phyloP scores from a whole-genome alignment of 2,329 filamentous ascomycete genomes.

The Ascochyta clinopodiicola region DNA sequence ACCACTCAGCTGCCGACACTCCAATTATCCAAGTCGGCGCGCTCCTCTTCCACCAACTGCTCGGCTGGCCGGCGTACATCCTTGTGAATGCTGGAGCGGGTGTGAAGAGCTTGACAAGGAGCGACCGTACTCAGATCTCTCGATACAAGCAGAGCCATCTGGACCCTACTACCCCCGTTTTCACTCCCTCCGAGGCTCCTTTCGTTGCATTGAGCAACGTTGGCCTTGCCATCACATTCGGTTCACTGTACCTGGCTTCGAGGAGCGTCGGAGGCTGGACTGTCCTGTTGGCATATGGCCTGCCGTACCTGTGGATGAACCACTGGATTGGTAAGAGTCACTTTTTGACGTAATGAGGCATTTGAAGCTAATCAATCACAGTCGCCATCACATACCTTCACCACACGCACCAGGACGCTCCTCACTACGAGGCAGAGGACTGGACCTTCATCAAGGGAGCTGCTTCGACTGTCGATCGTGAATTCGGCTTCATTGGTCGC shows the following conservation, averaged over 20 bases:
- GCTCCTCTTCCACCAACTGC: constrained; percentile 67
- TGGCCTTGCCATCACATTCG: constrained; percentile 29
- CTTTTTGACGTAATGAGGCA: neutral
- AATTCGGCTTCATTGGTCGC: constrained; percentile 69
- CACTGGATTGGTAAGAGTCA: constrained; percentile 63
- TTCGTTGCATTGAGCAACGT: constrained; percentile 28
- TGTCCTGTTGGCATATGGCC: constrained; percentile 64
- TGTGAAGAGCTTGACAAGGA: constrained; percentile 24
- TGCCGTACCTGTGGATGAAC: constrained; percentile 74
- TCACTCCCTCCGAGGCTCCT: constrained; percentile 25
- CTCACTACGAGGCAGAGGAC: constrained; percentile 64
- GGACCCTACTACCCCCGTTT: constrained; percentile 25
- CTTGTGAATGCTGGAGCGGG: constrained; percentile 58
- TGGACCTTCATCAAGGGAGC: constrained; percentile 71
- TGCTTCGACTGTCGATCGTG: constrained; percentile 68
- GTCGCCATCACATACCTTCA: constrained; percentile 79
- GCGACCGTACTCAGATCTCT: constrained; percentile 12
- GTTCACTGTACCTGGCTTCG: constrained; percentile 60
- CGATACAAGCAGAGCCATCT: constrained; percentile 31
- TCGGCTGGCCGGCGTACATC: constrained; percentile 70
- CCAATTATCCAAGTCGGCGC: constrained; percentile 63
- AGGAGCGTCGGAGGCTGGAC: constrained; percentile 63
- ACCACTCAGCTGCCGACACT: constrained; percentile 61
- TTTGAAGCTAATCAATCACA: constrained; percentile 6
- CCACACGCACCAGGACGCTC: constrained; percentile 67